Base-by-base conservation (phyloP, 257 asterid species). In the Cinchona pubescens region DNA sequence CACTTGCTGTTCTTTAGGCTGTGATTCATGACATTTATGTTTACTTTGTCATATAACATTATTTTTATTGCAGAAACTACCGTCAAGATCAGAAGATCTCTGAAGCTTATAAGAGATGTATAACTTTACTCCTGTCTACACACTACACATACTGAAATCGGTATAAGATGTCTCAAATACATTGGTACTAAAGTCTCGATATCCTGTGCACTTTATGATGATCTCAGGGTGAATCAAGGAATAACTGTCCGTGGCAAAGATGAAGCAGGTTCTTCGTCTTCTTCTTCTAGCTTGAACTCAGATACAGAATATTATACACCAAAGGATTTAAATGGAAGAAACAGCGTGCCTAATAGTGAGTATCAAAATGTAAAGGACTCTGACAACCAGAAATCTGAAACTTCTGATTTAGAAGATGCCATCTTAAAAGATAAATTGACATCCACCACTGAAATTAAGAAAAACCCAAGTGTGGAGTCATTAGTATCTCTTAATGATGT, bases 351-450 rank as follows among this genome's bases (percentile, higher is more conserved):
- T 16, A 43, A 61, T 32, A 38, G 7, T 25, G 79, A 79, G 55
- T 21, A 32, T 19, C 42, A 64, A 51, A 67, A 29, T 27, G 61
- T 38, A 18, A 37, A 14, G 7, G 35, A 73, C 13, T 30, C 16
- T 29, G 63, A 76, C 38, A 64, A 38, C 13, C 67, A 37, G 62
- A 78, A 74, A 62, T 40, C 29, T 27, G 82, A 73, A 32, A 62
- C 43, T 56, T 67, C 78, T 1, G 92, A 87, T 82, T 55, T 78
- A 7, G 97, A 90, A 49, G 85, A 86, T 38, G 83, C 87, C 3
- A 79, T 89, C 55, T 78, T 85, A 72, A 88, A 88, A 80, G 97
- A 92, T 55, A 88, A 82, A 43, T 32, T 86, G 75, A 84, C 96
- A n/a, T 85, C 92, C 49, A 77, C 87, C 0, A 86, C 84, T 71